Percentiles rank a stretch among this genome's conserved stretches.
These are phyloP conservation scores for Comarum palustre DNA, from an alignment of 306 rosid genomes.

Conservation along the genomic window DNA sequence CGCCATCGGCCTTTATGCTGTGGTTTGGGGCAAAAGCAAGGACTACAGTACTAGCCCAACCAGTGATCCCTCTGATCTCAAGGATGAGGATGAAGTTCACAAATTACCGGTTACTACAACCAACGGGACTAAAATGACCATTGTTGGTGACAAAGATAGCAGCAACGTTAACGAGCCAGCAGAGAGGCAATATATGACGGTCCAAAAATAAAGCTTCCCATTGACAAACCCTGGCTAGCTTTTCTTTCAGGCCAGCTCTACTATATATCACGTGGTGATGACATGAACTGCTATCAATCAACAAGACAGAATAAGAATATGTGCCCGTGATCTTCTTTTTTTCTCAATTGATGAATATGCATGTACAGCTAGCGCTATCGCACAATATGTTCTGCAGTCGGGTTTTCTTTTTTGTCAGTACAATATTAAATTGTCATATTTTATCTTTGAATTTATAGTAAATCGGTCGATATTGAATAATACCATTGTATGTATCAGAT, in stretches of 20 bases:
- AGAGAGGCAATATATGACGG: slow-evolving; percentile 2
- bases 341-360: not conserved
- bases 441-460: not conserved
- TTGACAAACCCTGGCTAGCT: not conserved
- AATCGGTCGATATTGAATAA: not conserved
- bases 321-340: not conserved
- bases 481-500: not conserved
- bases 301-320: not conserved
- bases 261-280: slow-evolving; percentile 2
- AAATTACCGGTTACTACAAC: slow-evolving; percentile 9
- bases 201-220: slow-evolving; percentile 12
- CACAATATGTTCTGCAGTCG: not conserved
- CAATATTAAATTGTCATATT: not conserved
- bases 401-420: not conserved
- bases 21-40: slow-evolving; percentile 83
- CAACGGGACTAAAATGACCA: not conserved
- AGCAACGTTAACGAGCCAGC: not conserved
- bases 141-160: not conserved
- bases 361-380: not conserved
- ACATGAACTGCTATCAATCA: not conserved
- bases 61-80: slow-evolving; percentile 12
- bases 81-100: slow-evolving; percentile 16
- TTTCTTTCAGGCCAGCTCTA: not conserved
- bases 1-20: slow-evolving; percentile 65
- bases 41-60: slow-evolving; percentile 35